Conservation (phyloP, 805 yeast genomes). For the Candida ponderosae region DNA sequence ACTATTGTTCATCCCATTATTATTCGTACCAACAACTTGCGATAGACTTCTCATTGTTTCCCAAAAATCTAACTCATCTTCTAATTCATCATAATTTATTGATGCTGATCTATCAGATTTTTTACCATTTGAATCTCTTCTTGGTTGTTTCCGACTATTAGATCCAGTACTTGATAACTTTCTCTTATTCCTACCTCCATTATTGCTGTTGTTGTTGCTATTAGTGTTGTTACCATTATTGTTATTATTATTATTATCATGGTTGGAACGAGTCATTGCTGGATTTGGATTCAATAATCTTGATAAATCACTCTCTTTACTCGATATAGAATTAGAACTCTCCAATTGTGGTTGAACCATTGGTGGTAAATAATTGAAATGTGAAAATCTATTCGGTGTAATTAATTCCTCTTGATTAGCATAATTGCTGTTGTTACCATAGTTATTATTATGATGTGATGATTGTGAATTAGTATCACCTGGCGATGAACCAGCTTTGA, state of each 20-base stretch:
- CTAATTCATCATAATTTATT: conserved; percentile 36
- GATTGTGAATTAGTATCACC: conserved; percentile 14
- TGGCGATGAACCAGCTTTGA: conserved; percentile 29
- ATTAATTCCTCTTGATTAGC: conserved; percentile 18
- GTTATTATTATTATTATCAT: neutral
- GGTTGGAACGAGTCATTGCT: too few relatives aligned
- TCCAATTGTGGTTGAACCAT: conserved; percentile 65
- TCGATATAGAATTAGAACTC: conserved; percentile 39
- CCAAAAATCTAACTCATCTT: conserved; percentile 66
- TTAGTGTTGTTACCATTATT: conserved; percentile 6
- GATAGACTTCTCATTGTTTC: conserved; percentile 57
- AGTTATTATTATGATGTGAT: conserved; percentile 2
- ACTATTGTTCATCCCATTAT: conserved; percentile 4
- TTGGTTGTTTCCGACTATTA: conserved; percentile 8
- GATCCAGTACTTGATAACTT: conserved; percentile 13
- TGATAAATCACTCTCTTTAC: conserved; percentile 36
- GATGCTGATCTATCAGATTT: conserved; percentile 9
- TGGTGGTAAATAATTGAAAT: conserved; percentile 70
- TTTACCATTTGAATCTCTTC: conserved; percentile 3
- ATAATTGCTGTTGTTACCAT: neutral
- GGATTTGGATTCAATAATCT: conserved; percentile 35
- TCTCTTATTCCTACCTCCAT: conserved; percentile 4
- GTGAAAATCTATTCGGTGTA: conserved; percentile 52
- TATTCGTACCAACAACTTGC: conserved; percentile 25
- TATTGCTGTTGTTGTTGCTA: conserved; percentile 3